Percentiles rank a stretch among this genome's conserved stretches.
These are phyloP conservation scores for Fusarium scirpi DNA, from an alignment of 2,329 filamentous ascomycete species.

Conservation along the genomic window DNA sequence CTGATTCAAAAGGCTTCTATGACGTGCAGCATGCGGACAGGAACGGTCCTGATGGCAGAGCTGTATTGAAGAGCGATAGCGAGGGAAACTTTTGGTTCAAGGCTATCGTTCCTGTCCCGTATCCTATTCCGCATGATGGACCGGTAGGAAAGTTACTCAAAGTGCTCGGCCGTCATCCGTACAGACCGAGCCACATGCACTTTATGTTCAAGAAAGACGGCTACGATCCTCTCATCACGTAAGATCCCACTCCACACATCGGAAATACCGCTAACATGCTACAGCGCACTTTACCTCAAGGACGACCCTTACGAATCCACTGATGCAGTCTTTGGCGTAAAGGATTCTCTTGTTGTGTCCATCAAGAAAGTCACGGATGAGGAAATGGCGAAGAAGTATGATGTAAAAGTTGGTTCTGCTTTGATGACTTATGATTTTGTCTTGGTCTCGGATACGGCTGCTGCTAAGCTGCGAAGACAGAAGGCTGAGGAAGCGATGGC, in stretches of 20 bases:
- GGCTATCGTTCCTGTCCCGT: constrained; percentile 85
- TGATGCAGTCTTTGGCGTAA: constrained; percentile 28
- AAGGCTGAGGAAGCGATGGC: constrained; percentile 29
- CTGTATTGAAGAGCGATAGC: constrained; percentile 46
- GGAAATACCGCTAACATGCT: neutral
- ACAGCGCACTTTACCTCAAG: constrained; percentile 19
- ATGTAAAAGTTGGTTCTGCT: constrained; percentile 1
- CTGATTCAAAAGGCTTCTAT: constrained; percentile 78
- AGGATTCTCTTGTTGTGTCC: constrained; percentile 18
- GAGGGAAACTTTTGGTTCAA: constrained; percentile 76
- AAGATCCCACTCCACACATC: neutral
- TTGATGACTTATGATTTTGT: constrained; percentile 27
- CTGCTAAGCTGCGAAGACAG: constrained; percentile 11
- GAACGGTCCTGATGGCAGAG: constrained; percentile 54
- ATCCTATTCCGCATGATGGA: constrained; percentile 86
- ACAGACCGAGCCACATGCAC: constrained; percentile 82
- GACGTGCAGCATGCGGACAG: constrained; percentile 77
- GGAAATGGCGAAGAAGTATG: constrained; percentile 11
- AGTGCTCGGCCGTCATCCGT: constrained; percentile 78
- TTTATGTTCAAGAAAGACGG: constrained; percentile 78
- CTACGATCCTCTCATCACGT: constrained; percentile 32
- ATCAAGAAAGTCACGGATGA: constrained; percentile 8
- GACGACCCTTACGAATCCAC: constrained; percentile 26
- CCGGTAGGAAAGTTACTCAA: constrained; percentile 80
- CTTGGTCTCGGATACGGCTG: constrained; percentile 14